These are phyloP conservation scores for Lactarius quietus DNA, from an alignment of 768 basidiomycete genomes.

Conservation along the genomic window DNA sequence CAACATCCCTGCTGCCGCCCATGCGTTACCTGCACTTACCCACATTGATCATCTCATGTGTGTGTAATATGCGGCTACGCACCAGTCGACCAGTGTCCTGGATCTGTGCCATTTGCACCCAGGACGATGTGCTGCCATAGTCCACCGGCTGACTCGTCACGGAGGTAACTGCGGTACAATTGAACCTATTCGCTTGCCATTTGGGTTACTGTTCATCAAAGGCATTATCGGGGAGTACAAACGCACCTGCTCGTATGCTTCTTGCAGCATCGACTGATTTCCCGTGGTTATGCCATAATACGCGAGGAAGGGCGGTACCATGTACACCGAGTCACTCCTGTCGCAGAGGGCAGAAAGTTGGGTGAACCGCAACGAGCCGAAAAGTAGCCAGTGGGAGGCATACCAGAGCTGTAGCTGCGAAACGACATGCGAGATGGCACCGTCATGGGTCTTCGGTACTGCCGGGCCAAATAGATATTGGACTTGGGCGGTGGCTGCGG, in stretches of 20 bases:
- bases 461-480: constrained; percentile 49
- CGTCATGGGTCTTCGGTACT: constrained; percentile 63
- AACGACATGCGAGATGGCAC: constrained; percentile 77
- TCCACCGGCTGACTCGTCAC: constrained; percentile 45
- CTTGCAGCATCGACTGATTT: constrained; percentile 55
- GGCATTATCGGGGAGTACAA: not conserved
- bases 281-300: constrained; percentile 67
- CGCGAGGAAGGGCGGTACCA: constrained; percentile 85
- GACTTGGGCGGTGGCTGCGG: constrained; percentile 64
- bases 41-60: not conserved
- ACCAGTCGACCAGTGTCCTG: constrained; percentile 82
- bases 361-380: not conserved
- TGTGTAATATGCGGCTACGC: constrained; percentile 16
- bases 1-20: constrained; percentile 89
- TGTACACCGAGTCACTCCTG: constrained; percentile 79
- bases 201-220: not conserved
- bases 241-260: constrained; percentile 58
- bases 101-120: constrained; percentile 50
- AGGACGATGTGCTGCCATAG: constrained; percentile 76
- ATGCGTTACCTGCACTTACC: constrained; percentile 62
- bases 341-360: not conserved
- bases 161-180: constrained; percentile 66
- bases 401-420: constrained; percentile 64
- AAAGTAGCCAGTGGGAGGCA: not conserved
- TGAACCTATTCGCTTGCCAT: constrained; percentile 37